These are phyloP conservation scores for Eucalyptus viminalis DNA, from an alignment of 345 rosid genomes.

Conservation along the genomic window DNA sequence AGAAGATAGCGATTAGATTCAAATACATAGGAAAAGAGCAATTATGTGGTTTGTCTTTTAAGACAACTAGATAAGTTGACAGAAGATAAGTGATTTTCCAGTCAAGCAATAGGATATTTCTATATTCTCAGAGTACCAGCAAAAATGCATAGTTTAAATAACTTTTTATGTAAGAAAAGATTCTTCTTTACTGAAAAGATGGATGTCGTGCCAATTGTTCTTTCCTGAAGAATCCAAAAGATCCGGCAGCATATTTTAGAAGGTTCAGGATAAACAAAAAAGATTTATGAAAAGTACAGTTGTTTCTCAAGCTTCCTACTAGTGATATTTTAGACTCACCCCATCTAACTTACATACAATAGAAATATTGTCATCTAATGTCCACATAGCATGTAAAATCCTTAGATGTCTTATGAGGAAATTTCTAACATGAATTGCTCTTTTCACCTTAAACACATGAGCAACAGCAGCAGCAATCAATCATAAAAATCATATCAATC, in stretches of 20 bases:
- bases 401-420: not conserved
- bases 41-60: not conserved
- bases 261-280: not conserved
- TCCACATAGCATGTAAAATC: not conserved
- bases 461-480: not conserved
- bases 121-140: not conserved
- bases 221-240: not conserved
- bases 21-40: not conserved
- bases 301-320: not conserved
- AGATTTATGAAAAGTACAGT: not conserved
- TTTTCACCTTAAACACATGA: not conserved
- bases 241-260: not conserved
- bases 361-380: not conserved
- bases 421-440: not conserved
- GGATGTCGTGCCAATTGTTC: not conserved
- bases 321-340: not conserved
- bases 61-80: not conserved
- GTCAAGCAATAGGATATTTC: not conserved
- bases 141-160: not conserved
- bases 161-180: not conserved
- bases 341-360: not conserved
- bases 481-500: not conserved
- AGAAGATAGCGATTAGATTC: not conserved
- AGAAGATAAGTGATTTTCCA: not conserved
- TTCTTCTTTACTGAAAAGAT: not conserved